These are phyloP conservation scores for Termitomyces eurrhizus DNA, from an alignment of 768 basidiomycete species.

Conservation along the genomic window DNA sequence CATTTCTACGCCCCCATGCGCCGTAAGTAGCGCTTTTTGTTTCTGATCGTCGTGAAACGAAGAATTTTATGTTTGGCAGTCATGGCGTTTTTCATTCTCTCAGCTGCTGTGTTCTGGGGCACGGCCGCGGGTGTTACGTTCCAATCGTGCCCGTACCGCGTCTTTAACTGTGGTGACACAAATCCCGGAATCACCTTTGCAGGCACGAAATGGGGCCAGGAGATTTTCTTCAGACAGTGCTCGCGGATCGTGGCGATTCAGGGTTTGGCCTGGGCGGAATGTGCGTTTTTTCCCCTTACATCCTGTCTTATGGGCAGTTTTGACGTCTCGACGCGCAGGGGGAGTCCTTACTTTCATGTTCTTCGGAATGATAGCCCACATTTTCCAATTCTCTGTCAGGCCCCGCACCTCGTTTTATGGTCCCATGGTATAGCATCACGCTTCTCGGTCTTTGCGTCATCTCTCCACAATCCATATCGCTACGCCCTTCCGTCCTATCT, in stretches of 20 bases:
- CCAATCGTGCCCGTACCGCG: conserved; percentile 11
- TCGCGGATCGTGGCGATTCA: conserved; percentile 13
- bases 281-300: neutral
- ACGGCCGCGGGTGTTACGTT: conserved; percentile 9
- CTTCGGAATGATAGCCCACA: conserved; percentile 10
- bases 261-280: conserved; percentile 13
- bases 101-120: conserved; percentile 15
- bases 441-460: neutral
- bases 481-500: neutral
- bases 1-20: conserved; percentile 7
- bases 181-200: conserved; percentile 5
- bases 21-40: conserved; percentile 2
- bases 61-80: neutral
- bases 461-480: neutral
- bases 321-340: conserved; percentile 1
- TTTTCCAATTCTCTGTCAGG: neutral
- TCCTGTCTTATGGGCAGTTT: too few species aligned
- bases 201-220: conserved; percentile 9
- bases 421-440: neutral
- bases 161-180: conserved; percentile 3
- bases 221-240: conserved; percentile 14
- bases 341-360: conserved; percentile 12
- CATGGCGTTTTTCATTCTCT: conserved; percentile 8
- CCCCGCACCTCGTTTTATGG: conserved; percentile 11
- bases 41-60: neutral